phyloP scores from a whole-genome alignment of 768 basidiomycete genomes.

The Panaeolus cyanescens region DNA sequence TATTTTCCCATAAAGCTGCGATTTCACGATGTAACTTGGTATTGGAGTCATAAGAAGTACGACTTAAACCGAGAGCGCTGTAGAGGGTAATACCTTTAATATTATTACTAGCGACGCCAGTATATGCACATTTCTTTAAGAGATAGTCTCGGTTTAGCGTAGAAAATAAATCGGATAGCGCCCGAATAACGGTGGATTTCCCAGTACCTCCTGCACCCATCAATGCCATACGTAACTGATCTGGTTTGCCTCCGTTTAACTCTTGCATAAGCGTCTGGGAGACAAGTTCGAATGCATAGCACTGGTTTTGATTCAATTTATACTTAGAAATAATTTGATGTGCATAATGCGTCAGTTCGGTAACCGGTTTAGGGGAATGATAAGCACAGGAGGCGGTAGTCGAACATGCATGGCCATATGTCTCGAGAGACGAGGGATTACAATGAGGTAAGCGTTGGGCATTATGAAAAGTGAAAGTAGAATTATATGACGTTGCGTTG shows the following conservation, averaged over 20 bases:
- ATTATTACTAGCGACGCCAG: constrained; percentile 39
- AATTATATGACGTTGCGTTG: too few species aligned
- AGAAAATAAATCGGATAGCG: constrained; percentile 32
- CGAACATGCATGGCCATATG: too few species aligned
- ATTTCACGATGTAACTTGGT: constrained; percentile 10
- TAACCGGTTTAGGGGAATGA: too few species aligned
- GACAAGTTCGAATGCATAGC: constrained; percentile 30
- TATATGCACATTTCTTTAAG: constrained; percentile 32
- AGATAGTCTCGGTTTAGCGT: constrained; percentile 15
- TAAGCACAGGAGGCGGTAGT: too few species aligned
- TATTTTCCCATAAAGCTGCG: constrained; percentile 33
- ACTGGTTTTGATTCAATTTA: constrained; percentile 35
- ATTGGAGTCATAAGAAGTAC: neutral
- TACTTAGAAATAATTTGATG: constrained; percentile 19
- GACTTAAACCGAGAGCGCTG: constrained; percentile 24
- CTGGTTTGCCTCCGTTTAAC: neutral
- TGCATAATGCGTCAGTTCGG: too few species aligned
- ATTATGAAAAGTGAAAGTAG: too few species aligned
- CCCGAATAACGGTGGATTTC: constrained; percentile 39
- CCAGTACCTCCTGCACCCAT: constrained; percentile 44
- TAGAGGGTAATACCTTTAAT: constrained; percentile 43
- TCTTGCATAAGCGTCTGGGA: constrained; percentile 19
- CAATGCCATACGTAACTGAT: constrained; percentile 34
- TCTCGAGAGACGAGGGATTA: too few species aligned
- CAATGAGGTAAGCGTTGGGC: too few species aligned